Base-by-base conservation (phyloP, 2,329 filamentous ascomycete genomes). In the Epichloe sibirici region DNA sequence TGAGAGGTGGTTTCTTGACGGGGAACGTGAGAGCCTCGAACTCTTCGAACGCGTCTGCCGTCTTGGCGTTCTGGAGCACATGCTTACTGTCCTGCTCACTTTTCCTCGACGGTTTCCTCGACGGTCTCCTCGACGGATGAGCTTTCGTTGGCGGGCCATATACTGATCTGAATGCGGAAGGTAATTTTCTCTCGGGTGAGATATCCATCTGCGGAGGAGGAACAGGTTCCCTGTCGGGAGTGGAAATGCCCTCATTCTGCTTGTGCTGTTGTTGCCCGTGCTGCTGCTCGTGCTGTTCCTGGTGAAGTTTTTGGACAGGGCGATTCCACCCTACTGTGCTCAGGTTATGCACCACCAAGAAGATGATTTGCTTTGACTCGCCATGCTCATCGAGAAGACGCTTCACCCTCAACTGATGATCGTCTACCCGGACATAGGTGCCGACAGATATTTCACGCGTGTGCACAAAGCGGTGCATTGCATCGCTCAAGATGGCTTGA, bases 391-490 rank as follows among this genome's bases (percentile, higher is more conserved):
- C 21, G 0, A 42, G 49, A 2, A 59, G 34, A 1, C 58, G 52
- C 35, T 59, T 59, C 58, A 58, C 64, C 17, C 64, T 63, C 34
- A 73, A 31, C 46, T 69, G 61, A 43, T 74, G 74, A 8, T 61
- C 58, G 31, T 73, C 68, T n/a, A 77, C 58, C 39, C 67, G 69
- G 23, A 80, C 69, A 57, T 77, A 78, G 43, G 70, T 71, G 1
- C 77, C 77, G 11, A 73, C 65, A 4, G 63, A 64, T 38, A 80
- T 58, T n/a, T 72, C 68, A 2, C 69, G 71, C 1, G 60, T 61
- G 42, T 76, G 69, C 8, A 78, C 66, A n/a, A 76, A 69, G 4
- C 69, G 66, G 49, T 79, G 75, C 63, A 75, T 68, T 46, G 69
- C 69, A 1, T 69, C 63, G 6, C 64, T 62, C 43, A 79, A 61